Conservation (phyloP, 257 asterid species). For the Solanum sparsipilum region DNA sequence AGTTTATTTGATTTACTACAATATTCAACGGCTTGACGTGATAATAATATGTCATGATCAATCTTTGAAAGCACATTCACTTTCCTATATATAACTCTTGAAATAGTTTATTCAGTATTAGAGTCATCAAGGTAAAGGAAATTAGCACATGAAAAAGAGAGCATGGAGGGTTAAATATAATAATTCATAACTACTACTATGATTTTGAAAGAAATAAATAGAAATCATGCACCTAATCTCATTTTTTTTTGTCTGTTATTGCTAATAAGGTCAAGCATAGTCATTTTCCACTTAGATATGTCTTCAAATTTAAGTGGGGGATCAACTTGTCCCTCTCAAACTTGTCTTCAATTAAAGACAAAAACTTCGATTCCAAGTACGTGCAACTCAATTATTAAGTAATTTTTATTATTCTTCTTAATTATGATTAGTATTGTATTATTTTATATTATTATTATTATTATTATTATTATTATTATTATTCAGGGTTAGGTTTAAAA, state of each 20-base stretch:
- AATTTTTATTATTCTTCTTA: not conserved
- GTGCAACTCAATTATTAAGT: not conserved
- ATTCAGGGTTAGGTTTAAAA: not conserved
- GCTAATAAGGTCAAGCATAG: not conserved
- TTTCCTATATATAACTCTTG: not conserved
- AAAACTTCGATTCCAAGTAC: slow-evolving; percentile 4
- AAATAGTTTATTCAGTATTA: too few relatives aligned
- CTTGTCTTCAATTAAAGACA: slow-evolving; percentile 46
- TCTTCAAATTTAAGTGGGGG: slow-evolving; percentile 29
- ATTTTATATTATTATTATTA: not conserved
- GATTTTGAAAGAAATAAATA: not conserved
- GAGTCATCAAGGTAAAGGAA: not conserved
- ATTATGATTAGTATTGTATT: slow-evolving; percentile 11
- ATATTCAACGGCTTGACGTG: not conserved
- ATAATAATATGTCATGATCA: not conserved
- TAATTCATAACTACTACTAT: not conserved
- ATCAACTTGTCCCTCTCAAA: slow-evolving; percentile 39
- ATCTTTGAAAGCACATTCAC: not conserved
- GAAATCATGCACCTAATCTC: not conserved
- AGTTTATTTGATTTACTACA: too few relatives aligned
- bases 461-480: not conserved
- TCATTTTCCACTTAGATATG: not conserved
- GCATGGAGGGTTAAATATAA: not conserved
- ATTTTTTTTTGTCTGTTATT: not conserved
- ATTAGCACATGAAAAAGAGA: not conserved